Percentiles rank a stretch among this genome's conserved stretches.
Evolutionary conservation across 148 eudicot genomes (phyloP).

Genomic region (Cornus florida): DNA sequence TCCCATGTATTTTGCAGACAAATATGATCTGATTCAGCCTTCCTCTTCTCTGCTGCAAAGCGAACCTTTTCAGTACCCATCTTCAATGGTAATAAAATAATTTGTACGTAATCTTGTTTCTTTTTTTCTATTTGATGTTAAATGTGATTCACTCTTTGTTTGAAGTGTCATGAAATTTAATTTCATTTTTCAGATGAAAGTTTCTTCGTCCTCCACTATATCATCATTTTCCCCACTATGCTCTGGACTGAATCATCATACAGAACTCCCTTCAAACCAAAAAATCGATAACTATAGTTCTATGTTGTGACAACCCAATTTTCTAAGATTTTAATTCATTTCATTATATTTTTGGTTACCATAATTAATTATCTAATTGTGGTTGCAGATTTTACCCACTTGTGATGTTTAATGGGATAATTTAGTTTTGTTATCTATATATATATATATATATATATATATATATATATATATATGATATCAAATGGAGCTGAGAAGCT

Average conservation of each 20-base stretch:
- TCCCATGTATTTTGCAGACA: neutral
- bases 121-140: neutral
- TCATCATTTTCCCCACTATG: neutral
- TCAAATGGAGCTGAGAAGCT: no score
- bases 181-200: neutral
- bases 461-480: no score
- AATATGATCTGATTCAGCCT: neutral
- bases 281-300: neutral
- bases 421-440: no score
- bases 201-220: neutral
- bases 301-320: no score
- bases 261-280: conserved; percentile 7
- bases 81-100: neutral
- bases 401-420: no score
- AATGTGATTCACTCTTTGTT: neutral
- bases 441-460: no score
- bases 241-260: neutral
- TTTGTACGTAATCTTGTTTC: no score
- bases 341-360: no score
- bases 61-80: neutral
- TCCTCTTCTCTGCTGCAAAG: neutral
- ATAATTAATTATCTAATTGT: no score
- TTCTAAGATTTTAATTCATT: no score
- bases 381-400: no score
- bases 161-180: no score